Evolutionary conservation across 371 early-diverging fungal genomes (phyloP).

Genomic region (Lichtheimia ramosa): DNA sequence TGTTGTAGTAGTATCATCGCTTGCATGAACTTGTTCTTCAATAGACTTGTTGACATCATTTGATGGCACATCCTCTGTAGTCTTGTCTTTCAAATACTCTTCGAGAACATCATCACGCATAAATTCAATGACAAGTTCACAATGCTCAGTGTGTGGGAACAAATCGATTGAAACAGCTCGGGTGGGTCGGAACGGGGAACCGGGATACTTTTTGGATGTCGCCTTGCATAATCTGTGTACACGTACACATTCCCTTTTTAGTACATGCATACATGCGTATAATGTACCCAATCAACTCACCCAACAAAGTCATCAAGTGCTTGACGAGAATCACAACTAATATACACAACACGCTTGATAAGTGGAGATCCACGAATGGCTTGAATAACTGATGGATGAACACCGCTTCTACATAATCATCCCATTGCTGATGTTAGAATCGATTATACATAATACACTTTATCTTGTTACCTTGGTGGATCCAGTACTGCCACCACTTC

Average conservation of each 20-base stretch:
- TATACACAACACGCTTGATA: conserved; percentile 68
- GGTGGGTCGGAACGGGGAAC: conserved; percentile 61
- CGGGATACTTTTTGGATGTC: conserved; percentile 55
- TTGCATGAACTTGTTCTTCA: not conserved
- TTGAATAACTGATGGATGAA: conserved; percentile 65
- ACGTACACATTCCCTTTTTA: conserved; percentile 3
- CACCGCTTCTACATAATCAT: conserved; percentile 45
- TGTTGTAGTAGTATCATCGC: not conserved
- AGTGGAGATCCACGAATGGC: conserved; percentile 57
- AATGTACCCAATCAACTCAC: conserved; percentile 34
- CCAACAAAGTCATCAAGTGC: conserved; percentile 68
- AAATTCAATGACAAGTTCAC: conserved; percentile 74
- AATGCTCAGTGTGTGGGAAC: conserved; percentile 79
- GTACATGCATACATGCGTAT: not conserved
- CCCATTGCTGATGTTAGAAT: not conserved
- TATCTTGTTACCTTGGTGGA: conserved; percentile 68
- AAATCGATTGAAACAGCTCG: conserved; percentile 71
- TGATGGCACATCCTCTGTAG: not conserved
- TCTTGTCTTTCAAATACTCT: not conserved
- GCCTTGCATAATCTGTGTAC: conserved; percentile 54
- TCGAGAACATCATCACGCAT: conserved; percentile 14
- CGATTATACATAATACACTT: too few species aligned
- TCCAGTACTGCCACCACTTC: conserved; percentile 70
- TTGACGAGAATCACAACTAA: conserved; percentile 74
- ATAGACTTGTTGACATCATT: not conserved